phyloP scores from a whole-genome alignment of 1,284 basidiomycete species.

The Boletellus sp. region DNA sequence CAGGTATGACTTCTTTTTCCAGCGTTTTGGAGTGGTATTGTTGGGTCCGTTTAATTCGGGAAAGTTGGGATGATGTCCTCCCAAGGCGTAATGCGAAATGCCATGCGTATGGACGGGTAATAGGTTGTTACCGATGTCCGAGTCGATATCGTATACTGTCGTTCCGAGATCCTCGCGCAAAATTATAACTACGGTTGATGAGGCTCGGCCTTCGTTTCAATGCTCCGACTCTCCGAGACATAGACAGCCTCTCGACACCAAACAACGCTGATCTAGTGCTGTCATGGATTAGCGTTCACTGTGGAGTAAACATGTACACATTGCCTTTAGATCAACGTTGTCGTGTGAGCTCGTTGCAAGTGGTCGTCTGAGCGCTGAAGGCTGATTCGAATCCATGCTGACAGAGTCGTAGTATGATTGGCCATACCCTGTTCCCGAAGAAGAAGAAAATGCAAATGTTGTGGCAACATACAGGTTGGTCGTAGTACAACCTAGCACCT shows the following conservation, averaged over 20 bases:
- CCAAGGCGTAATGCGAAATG: not conserved
- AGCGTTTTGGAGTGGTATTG: too few species aligned
- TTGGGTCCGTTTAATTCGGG: not conserved
- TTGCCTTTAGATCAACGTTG: too few species aligned
- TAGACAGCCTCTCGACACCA: constrained; percentile 31
- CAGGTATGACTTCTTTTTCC: too few species aligned
- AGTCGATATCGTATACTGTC: too few species aligned
- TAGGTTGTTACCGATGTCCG: too few species aligned
- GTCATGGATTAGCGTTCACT: constrained; percentile 28
- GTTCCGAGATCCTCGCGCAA: constrained; percentile 20
- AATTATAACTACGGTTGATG: constrained; percentile 44
- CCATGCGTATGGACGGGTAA: too few species aligned
- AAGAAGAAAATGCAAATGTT: too few species aligned
- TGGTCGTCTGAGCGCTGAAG: not conserved
- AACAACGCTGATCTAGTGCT: constrained; percentile 24
- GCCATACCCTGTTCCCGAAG: too few species aligned
- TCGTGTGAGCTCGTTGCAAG: too few species aligned
- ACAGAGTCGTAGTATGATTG: too few species aligned
- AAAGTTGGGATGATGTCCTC: not conserved
- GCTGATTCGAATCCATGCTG: not conserved
- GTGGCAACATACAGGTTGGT: too few species aligned
- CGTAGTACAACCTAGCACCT: too few species aligned
- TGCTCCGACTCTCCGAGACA: constrained; percentile 39
- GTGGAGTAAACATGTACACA: constrained; percentile 29
- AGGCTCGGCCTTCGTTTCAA: constrained; percentile 40